Percentiles rank a stretch among this genome's conserved stretches.
These are phyloP conservation scores for Microglena sp. DNA, from an alignment of 139 green algal genomes.

Conservation along the genomic window DNA sequence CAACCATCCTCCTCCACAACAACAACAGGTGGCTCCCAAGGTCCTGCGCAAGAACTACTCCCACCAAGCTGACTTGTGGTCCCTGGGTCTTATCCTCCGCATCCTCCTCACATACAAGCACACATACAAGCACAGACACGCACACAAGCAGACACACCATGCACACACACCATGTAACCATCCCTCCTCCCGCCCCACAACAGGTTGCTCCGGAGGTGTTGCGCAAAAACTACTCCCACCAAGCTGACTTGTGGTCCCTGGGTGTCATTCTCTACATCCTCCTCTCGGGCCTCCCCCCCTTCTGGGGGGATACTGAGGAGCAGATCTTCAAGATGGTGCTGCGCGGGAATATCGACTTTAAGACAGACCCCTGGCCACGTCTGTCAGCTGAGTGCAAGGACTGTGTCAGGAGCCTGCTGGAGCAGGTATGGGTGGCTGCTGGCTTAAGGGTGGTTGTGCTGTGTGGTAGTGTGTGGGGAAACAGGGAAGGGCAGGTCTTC, in stretches of 20 bases:
- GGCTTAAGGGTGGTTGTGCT: too few species aligned
- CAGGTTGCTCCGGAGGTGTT: conserved; percentile 67
- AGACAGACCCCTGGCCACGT: conserved; percentile 69
- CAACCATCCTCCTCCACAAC: too few species aligned
- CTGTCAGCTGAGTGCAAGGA: conserved; percentile 66
- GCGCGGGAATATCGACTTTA: conserved; percentile 64
- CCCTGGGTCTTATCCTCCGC: conserved; percentile 81
- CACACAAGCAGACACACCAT: too few species aligned
- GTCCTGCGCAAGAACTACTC: conserved; percentile 58
- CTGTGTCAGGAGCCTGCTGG: conserved; percentile 40
- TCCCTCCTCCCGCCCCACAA: too few species aligned
- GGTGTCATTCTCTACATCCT: conserved; percentile 90
- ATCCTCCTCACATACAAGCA: too few species aligned
- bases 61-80: conserved; percentile 77
- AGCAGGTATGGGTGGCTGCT: conserved; percentile 6
- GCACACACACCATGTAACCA: conserved; percentile 65
- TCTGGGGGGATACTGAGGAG: conserved; percentile 73
- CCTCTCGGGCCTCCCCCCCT: conserved; percentile 75
- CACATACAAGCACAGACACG: too few species aligned
- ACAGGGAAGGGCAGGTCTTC: too few species aligned
- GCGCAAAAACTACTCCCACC: conserved; percentile 54
- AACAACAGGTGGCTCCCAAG: conserved; percentile 59
- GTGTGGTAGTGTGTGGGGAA: too few species aligned
- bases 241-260: conserved; percentile 78
- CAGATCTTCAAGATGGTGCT: conserved; percentile 49